phyloP scores from a whole-genome alignment of 148 eudicot genomes.

The Fagopyrum tataricum region DNA sequence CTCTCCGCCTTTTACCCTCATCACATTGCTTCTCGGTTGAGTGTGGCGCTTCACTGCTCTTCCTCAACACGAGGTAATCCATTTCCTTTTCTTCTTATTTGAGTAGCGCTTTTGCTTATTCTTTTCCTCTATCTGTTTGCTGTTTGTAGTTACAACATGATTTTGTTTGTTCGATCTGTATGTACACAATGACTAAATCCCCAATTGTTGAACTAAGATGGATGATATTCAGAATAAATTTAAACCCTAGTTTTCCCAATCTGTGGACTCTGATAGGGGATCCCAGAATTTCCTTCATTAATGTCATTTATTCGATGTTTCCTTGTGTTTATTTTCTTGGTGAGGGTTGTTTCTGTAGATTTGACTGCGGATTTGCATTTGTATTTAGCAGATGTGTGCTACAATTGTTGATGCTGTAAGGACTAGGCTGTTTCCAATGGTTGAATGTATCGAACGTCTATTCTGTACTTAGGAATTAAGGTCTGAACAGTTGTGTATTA shows the following conservation, averaged over 20 bases:
- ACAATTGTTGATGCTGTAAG: background rate
- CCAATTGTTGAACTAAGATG: background rate
- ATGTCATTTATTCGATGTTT: background rate
- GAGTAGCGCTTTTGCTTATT: background rate
- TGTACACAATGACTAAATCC: conserved; percentile 1
- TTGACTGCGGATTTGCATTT: background rate
- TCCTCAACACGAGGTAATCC: background rate
- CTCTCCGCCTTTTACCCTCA: conserved; percentile 1
- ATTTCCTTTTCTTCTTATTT: background rate
- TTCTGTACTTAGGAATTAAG: background rate
- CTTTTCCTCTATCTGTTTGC: background rate
- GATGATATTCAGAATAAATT: background rate
- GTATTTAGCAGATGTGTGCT: background rate
- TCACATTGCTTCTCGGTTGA: conserved; percentile 5
- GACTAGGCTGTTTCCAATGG: background rate
- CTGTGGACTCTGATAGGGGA: background rate
- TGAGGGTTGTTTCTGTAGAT: background rate
- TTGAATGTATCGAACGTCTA: background rate
- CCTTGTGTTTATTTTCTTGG: background rate
- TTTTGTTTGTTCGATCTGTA: background rate
- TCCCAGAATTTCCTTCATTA: background rate
- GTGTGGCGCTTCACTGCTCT: conserved; percentile 9
- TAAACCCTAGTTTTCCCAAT: conserved; percentile 4
- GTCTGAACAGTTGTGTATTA: background rate
- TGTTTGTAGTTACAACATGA: background rate